Evolutionary conservation across 345 rosid genomes (phyloP), one percentile per base, ranked within the genome.

Genomic region (Geranium brycei): DNA sequence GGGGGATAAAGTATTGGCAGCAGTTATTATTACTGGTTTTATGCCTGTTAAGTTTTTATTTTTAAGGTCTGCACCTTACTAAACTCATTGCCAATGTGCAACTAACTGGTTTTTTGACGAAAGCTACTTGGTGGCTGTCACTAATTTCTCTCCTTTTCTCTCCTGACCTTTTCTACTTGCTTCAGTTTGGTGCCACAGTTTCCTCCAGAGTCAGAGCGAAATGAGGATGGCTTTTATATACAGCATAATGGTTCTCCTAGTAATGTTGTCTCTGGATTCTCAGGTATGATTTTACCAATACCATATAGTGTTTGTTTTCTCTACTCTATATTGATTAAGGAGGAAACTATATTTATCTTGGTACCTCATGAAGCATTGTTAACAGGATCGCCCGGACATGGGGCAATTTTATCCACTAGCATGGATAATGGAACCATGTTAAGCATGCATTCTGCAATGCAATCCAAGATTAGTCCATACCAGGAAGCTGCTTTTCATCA

Each of bases 111-210:
- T 10, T 38, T 38, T 38, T 5, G 47, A 38, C 47, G 11, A 38
- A 38, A 38, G 47, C 47, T 38, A 38, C 47, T 38, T 38, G 47
- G 11, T 38, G 47, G 1, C 47, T 38, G 47, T 38, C 11, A 38
- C 47, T 38, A 38, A 38, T 5, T 38, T 38, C 47, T 38, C 11
- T 38, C 4, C 18, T 35, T 35, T 31, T 66, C 31, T 23, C 55
- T 32, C 53, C 28, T 59, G 63, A 17, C 35, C 8, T 28, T 57
- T n/a, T 73, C 55, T 55, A 69, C 41, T 69, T 57, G 38, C 19
- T 69, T 65, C 70, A 83, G 85, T 62, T 75, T 68, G 66, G 72
- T 65, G 62, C 72, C 65, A 58, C 76, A 61, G 71, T 70, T 62
- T 59, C 56, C 73, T 67, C 31, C 51, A 2, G 72, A 67, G 71